Evolutionary conservation across 2,329 filamentous ascomycete genomes (phyloP).

Genomic region (Fusarium dimerum): DNA sequence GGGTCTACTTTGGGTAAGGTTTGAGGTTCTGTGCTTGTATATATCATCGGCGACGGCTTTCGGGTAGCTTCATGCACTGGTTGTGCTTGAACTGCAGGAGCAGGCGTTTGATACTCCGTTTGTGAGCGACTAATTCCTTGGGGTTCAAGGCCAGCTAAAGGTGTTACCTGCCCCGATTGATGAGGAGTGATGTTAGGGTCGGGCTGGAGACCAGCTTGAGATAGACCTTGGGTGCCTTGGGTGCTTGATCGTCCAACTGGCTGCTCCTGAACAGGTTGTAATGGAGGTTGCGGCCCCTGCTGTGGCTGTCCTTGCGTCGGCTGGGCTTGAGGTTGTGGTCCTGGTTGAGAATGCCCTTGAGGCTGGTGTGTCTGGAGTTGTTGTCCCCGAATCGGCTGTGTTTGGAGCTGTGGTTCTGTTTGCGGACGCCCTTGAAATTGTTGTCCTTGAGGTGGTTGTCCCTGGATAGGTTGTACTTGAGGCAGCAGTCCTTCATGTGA

Average conservation of each 20-base stretch:
- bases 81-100: not conserved
- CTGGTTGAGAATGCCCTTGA: not conserved
- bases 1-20: not conserved
- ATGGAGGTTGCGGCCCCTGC: not conserved
- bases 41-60: not conserved
- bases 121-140: not conserved
- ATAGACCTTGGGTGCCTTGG: not conserved
- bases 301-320: not conserved
- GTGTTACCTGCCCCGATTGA: constrained; percentile 2
- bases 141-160: not conserved
- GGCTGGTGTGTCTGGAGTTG: not conserved
- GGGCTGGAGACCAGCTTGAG: not conserved
- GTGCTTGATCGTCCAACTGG: not conserved
- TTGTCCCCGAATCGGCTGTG: not conserved
- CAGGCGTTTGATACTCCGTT: not conserved
- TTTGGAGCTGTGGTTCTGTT: not conserved
- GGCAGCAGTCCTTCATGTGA: not conserved
- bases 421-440: not conserved
- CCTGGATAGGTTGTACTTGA: not conserved
- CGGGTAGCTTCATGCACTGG: not conserved
- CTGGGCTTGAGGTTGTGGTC: not conserved
- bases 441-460: not conserved
- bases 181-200: not conserved
- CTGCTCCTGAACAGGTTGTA: not conserved
- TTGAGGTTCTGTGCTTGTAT: not conserved